These are phyloP conservation scores for Biscogniauxia mediterranea DNA, from an alignment of 2,329 filamentous ascomycete species.

Conservation along the genomic window DNA sequence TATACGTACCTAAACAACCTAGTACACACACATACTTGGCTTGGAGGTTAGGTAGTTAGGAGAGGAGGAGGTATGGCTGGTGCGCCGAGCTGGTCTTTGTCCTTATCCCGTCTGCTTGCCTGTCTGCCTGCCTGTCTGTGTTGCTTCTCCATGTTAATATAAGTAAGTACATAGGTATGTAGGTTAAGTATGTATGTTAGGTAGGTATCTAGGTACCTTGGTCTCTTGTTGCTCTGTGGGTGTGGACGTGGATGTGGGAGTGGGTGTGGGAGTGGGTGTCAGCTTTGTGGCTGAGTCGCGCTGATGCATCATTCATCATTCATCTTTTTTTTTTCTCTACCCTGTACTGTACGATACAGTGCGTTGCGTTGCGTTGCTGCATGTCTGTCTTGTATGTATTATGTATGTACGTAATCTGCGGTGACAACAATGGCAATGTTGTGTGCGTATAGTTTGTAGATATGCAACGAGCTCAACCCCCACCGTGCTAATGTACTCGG, in stretches of 20 bases:
- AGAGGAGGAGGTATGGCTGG: too few relatives aligned
- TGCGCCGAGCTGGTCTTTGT: too few relatives aligned
- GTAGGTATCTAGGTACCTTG: background rate
- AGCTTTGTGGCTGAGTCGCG: background rate
- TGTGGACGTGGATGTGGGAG: background rate
- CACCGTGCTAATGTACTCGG: background rate
- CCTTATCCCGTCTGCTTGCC: too few relatives aligned
- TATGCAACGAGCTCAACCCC: slow-evolving; percentile 1
- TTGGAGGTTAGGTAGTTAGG: too few relatives aligned
- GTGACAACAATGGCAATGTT: background rate
- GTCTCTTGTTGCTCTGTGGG: background rate
- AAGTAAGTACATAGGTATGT: too few relatives aligned
- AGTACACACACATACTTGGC: too few relatives aligned
- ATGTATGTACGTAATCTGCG: slow-evolving; percentile 2
- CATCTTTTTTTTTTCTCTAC: background rate
- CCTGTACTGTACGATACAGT: slow-evolving; percentile 5
- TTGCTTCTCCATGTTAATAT: too few relatives aligned
- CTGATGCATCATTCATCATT: background rate
- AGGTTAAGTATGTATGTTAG: background rate
- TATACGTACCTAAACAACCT: too few relatives aligned
- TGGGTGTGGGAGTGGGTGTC: background rate
- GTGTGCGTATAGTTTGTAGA: background rate
- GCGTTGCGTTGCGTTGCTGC: slow-evolving; percentile 1
- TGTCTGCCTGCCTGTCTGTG: too few relatives aligned
- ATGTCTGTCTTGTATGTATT: slow-evolving; percentile 1